phyloP scores from a whole-genome alignment of 306 rosid genomes.

The Notholithocarpus densiflorus region DNA sequence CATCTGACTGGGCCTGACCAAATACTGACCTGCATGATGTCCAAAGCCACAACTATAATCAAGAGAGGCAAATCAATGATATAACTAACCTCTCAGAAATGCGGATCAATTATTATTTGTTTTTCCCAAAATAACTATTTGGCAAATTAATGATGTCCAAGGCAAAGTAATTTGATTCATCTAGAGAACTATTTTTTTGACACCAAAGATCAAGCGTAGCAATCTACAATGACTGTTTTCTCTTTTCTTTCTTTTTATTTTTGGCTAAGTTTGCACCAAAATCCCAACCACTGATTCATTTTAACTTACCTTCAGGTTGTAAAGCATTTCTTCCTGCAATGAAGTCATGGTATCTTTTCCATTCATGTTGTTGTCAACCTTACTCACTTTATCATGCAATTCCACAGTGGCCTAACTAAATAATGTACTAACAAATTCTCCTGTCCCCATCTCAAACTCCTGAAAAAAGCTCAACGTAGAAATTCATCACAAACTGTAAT shows the following conservation, averaged over 20 bases:
- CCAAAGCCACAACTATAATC: constrained; percentile 15
- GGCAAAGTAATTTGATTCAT: no score
- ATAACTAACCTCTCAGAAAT: neutral
- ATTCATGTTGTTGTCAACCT: neutral
- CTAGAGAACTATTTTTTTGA: neutral
- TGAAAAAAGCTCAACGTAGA: no score
- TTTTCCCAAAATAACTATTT: neutral
- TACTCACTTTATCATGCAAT: neutral
- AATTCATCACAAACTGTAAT: no score
- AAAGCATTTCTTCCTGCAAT: no score
- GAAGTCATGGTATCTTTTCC: no score
- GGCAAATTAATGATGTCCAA: no score
- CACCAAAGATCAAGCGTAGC: neutral
- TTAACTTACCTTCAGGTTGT: no score
- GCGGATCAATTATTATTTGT: neutral
- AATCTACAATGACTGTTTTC: neutral
- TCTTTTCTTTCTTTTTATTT: no score
- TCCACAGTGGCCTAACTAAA: neutral
- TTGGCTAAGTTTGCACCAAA: no score
- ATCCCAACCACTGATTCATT: no score
- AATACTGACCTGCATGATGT: constrained; percentile 63
- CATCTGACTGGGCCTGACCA: constrained; percentile 62
- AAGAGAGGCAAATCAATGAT: neutral
- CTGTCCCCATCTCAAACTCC: no score
- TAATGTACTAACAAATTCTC: no score